Evolutionary conservation across 2,329 filamentous ascomycete genomes (phyloP).

Genomic region (Calonectria pseudoreteaudii): DNA sequence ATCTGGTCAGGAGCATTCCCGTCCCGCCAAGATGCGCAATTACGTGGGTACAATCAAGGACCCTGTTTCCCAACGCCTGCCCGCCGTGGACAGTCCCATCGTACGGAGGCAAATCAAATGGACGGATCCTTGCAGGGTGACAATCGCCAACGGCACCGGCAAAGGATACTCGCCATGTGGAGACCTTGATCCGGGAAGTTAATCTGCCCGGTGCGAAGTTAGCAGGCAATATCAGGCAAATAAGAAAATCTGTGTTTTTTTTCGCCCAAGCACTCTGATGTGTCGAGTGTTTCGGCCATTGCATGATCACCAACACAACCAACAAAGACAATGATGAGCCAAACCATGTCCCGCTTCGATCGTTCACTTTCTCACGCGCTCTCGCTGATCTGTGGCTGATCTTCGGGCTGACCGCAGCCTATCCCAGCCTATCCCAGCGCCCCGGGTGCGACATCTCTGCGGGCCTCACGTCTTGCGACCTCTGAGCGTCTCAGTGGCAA

Average conservation of each 20-base stretch:
- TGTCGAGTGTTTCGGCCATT: neutral
- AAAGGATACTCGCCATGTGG: neutral
- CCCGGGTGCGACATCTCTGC: conserved; percentile 36
- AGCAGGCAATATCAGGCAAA: neutral
- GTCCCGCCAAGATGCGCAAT: neutral
- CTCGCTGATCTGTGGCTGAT: conserved; percentile 3
- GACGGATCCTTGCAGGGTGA: neutral
- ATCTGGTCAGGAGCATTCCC: neutral
- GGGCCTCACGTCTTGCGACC: conserved; percentile 19
- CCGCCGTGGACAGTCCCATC: neutral
- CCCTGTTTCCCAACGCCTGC: conserved; percentile 1
- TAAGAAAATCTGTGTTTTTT: neutral
- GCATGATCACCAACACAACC: conserved; percentile 16
- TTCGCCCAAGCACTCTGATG: neutral
- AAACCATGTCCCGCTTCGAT: neutral
- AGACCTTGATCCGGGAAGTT: neutral
- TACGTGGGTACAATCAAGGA: conserved; percentile 4
- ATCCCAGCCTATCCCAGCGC: conserved; percentile 29
- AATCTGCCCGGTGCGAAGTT: neutral
- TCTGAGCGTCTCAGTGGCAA: conserved; percentile 15
- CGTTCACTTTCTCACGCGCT: neutral
- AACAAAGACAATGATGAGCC: neutral
- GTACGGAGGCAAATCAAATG: neutral
- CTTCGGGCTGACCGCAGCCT: conserved; percentile 18
- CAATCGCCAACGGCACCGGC: neutral